Base-by-base conservation (phyloP, 148 eudicot species). In the Arctostaphylos glauca region DNA sequence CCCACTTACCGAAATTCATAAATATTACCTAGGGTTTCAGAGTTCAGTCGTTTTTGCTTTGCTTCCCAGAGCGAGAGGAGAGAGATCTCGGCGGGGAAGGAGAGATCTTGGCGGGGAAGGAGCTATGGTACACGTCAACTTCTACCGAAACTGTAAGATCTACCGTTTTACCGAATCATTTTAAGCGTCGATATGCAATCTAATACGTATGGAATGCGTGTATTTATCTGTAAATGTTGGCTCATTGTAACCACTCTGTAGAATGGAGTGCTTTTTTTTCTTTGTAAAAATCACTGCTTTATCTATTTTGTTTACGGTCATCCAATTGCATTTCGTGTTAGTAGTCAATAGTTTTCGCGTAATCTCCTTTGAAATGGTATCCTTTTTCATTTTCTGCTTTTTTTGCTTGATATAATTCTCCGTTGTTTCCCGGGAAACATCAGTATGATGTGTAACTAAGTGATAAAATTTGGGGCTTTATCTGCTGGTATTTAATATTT, bases 121-220 rank as follows among this genome's bases (percentile, higher is more conserved):
- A 70, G 83, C 53, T 13, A 81, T 81, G 83, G 83, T 81, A 67
- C 83, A 81, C 77, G 83, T 81, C 41, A 19, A 31, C 67, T 81
- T 81, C 66, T 81, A 81, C 67, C 50, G 83, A 14, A 81, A 81
- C 83, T 81, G 83, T 81, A 81, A 81, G 83, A 81, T 81, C 67
- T 48, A 19, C 49, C 5, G 41, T 9, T 18, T 81, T 10, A 3
- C 5, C 12, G 21, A 10, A 5, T 52, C 19, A 16, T 68, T 70
- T 14, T 38, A 1, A 52, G 23, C 47, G 15, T 52, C 48, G 48
- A 49, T 80, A 64, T 23, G 25, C 70, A 38, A 47, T 18, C 13
- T 44, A 8, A 23, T 31, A 4, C 7, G 2, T 15, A 21, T 14
- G n/a, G 44, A 13, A 60, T 62, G 2, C 9, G 15, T 56, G 21